These are phyloP conservation scores for Trichoderma orchidacearum DNA, from an alignment of 495 filamentous ascomycete genomes.

Conservation along the genomic window DNA sequence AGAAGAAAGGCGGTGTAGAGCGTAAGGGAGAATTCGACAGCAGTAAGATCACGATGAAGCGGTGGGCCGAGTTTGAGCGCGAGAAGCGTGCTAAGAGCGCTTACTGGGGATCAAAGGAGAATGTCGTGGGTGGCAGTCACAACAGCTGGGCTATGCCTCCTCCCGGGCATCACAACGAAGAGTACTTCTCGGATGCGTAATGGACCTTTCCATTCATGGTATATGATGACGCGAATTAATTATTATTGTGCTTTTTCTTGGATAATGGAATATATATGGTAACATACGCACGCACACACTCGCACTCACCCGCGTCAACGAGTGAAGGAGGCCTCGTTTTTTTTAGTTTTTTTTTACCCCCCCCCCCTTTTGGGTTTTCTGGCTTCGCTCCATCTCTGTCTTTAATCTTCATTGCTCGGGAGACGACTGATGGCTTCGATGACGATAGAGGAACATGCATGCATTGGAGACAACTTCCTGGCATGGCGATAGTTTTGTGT, in stretches of 20 bases:
- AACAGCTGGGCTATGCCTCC: conserved; percentile 10
- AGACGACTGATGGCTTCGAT: not conserved
- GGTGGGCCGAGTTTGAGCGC: conserved; percentile 91
- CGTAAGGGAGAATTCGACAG: conserved; percentile 95
- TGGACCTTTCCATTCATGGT: not conserved
- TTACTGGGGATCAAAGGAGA: conserved; percentile 36
- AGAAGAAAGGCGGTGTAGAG: conserved; percentile 62
- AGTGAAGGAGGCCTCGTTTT: not conserved
- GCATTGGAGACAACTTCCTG: no score
- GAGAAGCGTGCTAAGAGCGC: conserved; percentile 25
- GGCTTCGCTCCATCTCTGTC: not conserved
- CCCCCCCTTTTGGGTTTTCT: not conserved
- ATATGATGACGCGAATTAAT: not conserved
- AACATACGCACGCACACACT: not conserved
- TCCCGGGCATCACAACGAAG: conserved; percentile 28
- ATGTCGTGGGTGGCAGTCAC: conserved; percentile 21
- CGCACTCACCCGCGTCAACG: not conserved
- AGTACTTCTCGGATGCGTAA: conserved; percentile 38
- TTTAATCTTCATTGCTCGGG: not conserved
- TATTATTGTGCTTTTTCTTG: not conserved
- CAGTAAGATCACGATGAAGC: conserved; percentile 95
- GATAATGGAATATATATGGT: not conserved
- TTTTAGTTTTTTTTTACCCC: no score
- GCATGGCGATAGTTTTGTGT: no score
- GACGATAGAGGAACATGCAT: no score